A percentile compares a stretch with the other conserved stretches of the same genome.
phyloP scores from a whole-genome alignment of 192 early-diverging fungal genomes.

The Coemansia sp. region DNA sequence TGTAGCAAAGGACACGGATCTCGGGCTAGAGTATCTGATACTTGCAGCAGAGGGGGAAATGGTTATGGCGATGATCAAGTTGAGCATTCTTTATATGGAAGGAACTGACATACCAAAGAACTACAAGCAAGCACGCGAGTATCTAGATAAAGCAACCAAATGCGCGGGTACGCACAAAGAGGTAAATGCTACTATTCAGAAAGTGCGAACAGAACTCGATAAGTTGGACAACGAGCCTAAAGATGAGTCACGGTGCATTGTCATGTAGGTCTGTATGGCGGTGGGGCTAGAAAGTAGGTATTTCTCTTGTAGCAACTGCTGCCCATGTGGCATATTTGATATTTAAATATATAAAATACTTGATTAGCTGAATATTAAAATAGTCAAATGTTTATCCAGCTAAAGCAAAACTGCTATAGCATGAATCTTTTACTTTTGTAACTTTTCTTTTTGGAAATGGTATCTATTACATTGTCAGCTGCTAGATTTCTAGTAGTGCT shows the following conservation, averaged over 20 bases:
- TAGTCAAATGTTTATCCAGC: no score
- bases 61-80: conserved; percentile 28
- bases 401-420: no score
- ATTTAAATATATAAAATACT: no score
- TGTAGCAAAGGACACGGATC: conserved; percentile 13
- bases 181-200: conserved; percentile 5
- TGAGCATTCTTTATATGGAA: conserved; percentile 29
- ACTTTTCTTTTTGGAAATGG: neutral
- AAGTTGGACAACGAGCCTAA: neutral
- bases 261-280: no score
- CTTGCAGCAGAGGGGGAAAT: conserved; percentile 33
- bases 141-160: conserved; percentile 23
- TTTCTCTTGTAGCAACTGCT: neutral
- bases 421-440: neutral
- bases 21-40: conserved; percentile 37
- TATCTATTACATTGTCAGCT: neutral
- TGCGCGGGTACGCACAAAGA: conserved; percentile 10
- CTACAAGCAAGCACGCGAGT: conserved; percentile 1
- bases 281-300: neutral
- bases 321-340: neutral
- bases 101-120: conserved; percentile 18
- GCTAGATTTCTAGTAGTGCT: neutral
- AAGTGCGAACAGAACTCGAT: conserved; percentile 20
- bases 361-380: no score
- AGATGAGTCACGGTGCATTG: conserved; percentile 6